Conservation (phyloP, 495 filamentous ascomycete genomes). For the Aspergillus kassunensis region DNA sequence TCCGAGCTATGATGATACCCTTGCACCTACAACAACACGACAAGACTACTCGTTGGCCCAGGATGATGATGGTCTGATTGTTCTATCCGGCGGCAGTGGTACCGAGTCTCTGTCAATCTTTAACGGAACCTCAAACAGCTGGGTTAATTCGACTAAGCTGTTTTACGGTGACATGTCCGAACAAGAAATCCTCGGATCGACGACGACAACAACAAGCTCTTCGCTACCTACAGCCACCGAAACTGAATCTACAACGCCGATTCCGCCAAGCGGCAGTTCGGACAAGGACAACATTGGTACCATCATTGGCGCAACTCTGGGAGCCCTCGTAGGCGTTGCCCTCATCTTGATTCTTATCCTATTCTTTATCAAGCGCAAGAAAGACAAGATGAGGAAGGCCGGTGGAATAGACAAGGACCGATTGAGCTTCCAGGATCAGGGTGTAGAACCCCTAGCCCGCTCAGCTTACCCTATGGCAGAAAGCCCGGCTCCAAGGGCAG, state of each 20-base stretch:
- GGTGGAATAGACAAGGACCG: constrained; percentile 56
- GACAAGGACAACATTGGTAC: constrained; percentile 33
- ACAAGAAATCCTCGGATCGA: constrained; percentile 29
- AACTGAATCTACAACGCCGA: constrained; percentile 33
- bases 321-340: constrained; percentile 68
- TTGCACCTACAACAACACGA: constrained; percentile 60
- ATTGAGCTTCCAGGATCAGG: constrained; percentile 62
- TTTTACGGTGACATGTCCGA: constrained; percentile 48
- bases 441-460: constrained; percentile 48
- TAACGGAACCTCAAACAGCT: constrained; percentile 70
- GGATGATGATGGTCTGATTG: constrained; percentile 55
- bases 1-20: constrained; percentile 66
- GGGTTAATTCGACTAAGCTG: constrained; percentile 69
- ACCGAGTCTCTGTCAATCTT: constrained; percentile 67
- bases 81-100: constrained; percentile 71
- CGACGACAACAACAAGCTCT: constrained; percentile 26
- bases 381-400: constrained; percentile 49
- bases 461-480: constrained; percentile 43
- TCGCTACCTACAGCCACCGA: constrained; percentile 33
- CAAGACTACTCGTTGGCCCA: constrained; percentile 62
- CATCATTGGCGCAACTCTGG: constrained; percentile 77
- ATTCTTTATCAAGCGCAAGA: constrained; percentile 61
- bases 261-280: constrained; percentile 27
- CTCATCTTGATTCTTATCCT: constrained; percentile 65
- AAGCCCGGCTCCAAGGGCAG: constrained; percentile 39